These are phyloP conservation scores for Sphagnurus paluster DNA, from an alignment of 1,284 basidiomycete genomes.

Conservation along the genomic window DNA sequence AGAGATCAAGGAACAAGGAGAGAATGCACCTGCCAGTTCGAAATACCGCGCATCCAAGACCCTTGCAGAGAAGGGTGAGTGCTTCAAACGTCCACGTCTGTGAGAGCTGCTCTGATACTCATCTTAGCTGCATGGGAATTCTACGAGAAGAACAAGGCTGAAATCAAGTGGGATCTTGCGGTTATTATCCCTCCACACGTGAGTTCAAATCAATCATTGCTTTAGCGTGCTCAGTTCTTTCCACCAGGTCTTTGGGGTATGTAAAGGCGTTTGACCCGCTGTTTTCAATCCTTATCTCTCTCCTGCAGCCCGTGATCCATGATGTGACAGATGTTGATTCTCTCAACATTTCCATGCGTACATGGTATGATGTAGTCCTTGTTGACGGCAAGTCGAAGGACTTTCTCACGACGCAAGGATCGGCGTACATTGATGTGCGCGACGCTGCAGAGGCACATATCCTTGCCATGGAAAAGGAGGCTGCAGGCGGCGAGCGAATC, in stretches of 20 bases:
- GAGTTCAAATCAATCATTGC: slow-evolving; percentile 11
- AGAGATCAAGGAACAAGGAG: slow-evolving; percentile 45
- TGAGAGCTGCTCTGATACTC: neutral
- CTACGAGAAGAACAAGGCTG: slow-evolving; percentile 33
- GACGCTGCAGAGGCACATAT: slow-evolving; percentile 30
- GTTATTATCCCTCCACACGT: slow-evolving; percentile 46
- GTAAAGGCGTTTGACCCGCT: slow-evolving; percentile 3
- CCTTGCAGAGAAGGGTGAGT: slow-evolving; percentile 42
- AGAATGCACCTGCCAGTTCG: slow-evolving; percentile 29
- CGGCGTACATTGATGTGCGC: slow-evolving; percentile 30
- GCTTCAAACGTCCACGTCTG: too few species aligned
- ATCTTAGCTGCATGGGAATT: slow-evolving; percentile 48
- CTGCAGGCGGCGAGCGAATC: slow-evolving; percentile 33
- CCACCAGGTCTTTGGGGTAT: slow-evolving; percentile 35
- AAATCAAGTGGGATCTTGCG: slow-evolving; percentile 42
- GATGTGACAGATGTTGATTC: slow-evolving; percentile 9
- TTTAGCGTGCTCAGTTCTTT: neutral
- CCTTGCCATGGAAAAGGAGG: slow-evolving; percentile 26
- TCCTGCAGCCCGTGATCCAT: slow-evolving; percentile 33
- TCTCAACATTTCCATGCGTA: slow-evolving; percentile 24
- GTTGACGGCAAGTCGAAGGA: slow-evolving; percentile 19
- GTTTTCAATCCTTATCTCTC: neutral
- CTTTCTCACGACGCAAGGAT: slow-evolving; percentile 19
- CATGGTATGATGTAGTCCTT: slow-evolving; percentile 25
- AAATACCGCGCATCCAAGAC: slow-evolving; percentile 49